Base-by-base conservation (phyloP, 495 filamentous ascomycete species). In the Penicillium alfredii region DNA sequence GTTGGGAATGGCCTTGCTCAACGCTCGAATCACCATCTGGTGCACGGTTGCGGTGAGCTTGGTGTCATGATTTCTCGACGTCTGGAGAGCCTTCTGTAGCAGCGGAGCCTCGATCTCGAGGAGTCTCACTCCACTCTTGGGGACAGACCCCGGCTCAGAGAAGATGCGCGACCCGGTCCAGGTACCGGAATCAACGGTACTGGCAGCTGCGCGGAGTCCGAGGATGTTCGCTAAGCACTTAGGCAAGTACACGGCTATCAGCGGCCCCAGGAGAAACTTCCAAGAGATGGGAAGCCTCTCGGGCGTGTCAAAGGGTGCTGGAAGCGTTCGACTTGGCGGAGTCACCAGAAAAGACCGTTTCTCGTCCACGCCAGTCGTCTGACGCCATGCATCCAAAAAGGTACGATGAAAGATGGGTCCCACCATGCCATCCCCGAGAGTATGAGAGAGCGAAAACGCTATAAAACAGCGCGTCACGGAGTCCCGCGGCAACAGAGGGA, bases 211-310 rank as follows among this genome's bases (percentile, higher is more conserved):
- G 12, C 44, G 52, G 9, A 52, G 35, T 3, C 42, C 47, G 19
- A 55, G 35, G 5, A 51, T 13, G 0, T 35, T 24, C 6, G 9
- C 35, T 1, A 55, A 2, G 6, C 33, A 44, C 4, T 41, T 51
- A 1, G 48, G 52, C 13, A 51, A 32, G 18, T 36, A 39, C 3
- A 30, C 44, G 1, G 44, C 44, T 9, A 51, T 23, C 12, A 55
- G 22, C 0, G 52, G 52, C 20, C 15, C 34, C 0, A 52, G 52
- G 23, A 55, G 44, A 28, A 38, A 55, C 0, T 8, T 38, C 52
- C 44, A 55, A 9, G 52, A 55, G 15, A 55, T 55, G 3, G 52
- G 41, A 13, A 55, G 52, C n/a, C 44, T 29, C n/a, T 40, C 30
- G 6, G 44, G 41, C 23, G 44, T 55, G 38, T 55, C 47, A 12